Evolutionary conservation across 208 protist genomes (phyloP).

Genomic region (Angomonas ambiguus): DNA sequence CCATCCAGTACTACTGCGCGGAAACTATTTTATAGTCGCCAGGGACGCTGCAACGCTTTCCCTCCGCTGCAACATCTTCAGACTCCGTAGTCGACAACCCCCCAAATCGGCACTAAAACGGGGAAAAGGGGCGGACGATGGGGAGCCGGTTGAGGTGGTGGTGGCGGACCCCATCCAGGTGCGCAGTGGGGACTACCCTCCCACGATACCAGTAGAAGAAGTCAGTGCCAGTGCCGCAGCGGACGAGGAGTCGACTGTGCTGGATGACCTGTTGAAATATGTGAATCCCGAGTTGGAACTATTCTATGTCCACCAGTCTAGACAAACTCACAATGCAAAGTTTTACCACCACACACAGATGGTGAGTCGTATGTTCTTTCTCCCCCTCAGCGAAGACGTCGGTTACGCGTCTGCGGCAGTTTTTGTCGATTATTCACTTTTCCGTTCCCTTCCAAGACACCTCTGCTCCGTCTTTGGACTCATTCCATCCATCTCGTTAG

Average conservation of each 20-base stretch:
- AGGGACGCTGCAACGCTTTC: neutral
- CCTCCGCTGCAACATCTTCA: constrained; percentile 4
- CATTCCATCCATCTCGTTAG: neutral
- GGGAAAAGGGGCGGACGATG: neutral
- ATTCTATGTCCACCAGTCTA: neutral
- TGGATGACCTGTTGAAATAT: neutral
- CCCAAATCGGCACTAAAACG: neutral
- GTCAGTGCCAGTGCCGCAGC: neutral
- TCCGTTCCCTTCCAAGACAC: constrained; percentile 1
- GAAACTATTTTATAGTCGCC: constrained; percentile 9
- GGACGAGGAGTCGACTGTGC: neutral
- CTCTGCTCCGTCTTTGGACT: constrained; percentile 1
- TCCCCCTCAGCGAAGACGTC: neutral
- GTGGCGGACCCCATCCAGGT: neutral
- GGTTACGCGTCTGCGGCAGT: neutral
- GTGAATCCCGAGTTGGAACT: neutral
- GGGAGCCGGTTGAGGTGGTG: neutral
- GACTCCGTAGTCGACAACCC: neutral
- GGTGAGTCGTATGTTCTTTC: neutral
- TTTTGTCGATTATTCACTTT: constrained; percentile 7
- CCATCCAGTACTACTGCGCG: neutral
- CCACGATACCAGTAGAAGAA: neutral
- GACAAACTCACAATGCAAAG: neutral
- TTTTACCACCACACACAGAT: neutral
- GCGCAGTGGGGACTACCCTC: neutral